Conservation (phyloP, 805 yeast genomes). For the Priceomyces haplophilus region DNA sequence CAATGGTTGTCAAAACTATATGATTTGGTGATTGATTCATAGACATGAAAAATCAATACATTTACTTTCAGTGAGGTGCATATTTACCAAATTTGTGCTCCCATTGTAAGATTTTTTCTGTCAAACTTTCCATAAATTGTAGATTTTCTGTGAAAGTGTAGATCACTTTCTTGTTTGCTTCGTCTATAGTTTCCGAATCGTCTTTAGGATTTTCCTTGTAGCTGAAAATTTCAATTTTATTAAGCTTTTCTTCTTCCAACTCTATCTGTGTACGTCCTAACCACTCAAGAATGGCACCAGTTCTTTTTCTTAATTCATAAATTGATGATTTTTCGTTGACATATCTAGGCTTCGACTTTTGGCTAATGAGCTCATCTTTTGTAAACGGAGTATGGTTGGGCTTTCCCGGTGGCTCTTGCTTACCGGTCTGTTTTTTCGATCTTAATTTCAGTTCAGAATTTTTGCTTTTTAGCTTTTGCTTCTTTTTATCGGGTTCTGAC, state of each 20-base stretch:
- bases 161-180: slow-evolving; percentile 29
- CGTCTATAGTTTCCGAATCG: slow-evolving; percentile 12
- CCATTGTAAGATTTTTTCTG: slow-evolving; percentile 73
- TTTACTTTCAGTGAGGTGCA: slow-evolving; percentile 32
- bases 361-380: slow-evolving; percentile 52
- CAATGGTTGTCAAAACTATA: slow-evolving; percentile 33
- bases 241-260: slow-evolving; percentile 68
- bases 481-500: slow-evolving; percentile 9
- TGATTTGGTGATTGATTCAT: slow-evolving; percentile 26
- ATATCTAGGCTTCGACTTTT: slow-evolving; percentile 77
- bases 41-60: too few relatives aligned
- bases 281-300: slow-evolving; percentile 88
- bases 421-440: neutral
- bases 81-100: slow-evolving; percentile 65
- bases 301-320: slow-evolving; percentile 82
- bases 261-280: slow-evolving; percentile 84
- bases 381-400: slow-evolving; percentile 14
- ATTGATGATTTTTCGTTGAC: slow-evolving; percentile 75
- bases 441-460: slow-evolving; percentile 10
- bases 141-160: slow-evolving; percentile 59
- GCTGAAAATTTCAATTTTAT: slow-evolving; percentile 46
- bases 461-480: slow-evolving; percentile 11
- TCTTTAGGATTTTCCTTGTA: slow-evolving; percentile 38
- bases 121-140: slow-evolving; percentile 65
- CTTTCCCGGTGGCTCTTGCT: slow-evolving; percentile 22